Evolutionary conservation across 805 yeast genomes (phyloP), one percentile per base, ranked within the genome.

Genomic region (Lipomyces starkeyi): DNA sequence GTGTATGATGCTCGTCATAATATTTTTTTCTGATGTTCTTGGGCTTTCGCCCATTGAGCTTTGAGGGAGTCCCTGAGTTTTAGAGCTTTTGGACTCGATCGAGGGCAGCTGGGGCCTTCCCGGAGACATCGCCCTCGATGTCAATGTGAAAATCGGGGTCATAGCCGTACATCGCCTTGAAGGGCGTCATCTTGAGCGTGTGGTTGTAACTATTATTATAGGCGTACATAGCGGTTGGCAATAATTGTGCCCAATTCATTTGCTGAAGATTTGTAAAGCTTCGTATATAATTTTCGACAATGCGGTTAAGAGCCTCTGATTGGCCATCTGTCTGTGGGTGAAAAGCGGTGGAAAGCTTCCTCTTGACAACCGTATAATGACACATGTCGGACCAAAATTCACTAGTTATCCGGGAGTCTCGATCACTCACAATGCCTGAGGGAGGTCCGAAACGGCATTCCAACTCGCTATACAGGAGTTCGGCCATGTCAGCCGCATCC

Each of bases 351-450:
- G 54, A 49, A 7, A 49, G 1, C 4, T 1, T 49, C 0, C 54
- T 13, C 11, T 49, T 49, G 20, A 49, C n/a, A 0, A 49, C 1
- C 0, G 27, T 7, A 6, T 49, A 20, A 5, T 49, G 8, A 3
- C 54, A 49, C 1, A 49, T 49, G 1, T 49, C 54, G 5, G 54
- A 27, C 76, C 76, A 73, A 34, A 69, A 70, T 3, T 22, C 35
- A 2, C 61, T n/a, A 8, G 58, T 63, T 52, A 73, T 73, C 11
- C 64, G 29, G 1, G 57, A 4, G 52, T 72, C 75, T 4, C 70
- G 54, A 43, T 73, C 75, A 2, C 71, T 61, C 11, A 70, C 63
- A 25, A 72, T 59, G 0, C 49, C 13, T 6, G 27, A 22, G 4
- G 66, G 63, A 14, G 59, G 53, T 2, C 75, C 76, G n/a, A n/a